A percentile compares a stretch with the other conserved stretches of the same genome.
Evolutionary conservation across 306 rosid species (phyloP).

Genomic region (Prunus davidiana): DNA sequence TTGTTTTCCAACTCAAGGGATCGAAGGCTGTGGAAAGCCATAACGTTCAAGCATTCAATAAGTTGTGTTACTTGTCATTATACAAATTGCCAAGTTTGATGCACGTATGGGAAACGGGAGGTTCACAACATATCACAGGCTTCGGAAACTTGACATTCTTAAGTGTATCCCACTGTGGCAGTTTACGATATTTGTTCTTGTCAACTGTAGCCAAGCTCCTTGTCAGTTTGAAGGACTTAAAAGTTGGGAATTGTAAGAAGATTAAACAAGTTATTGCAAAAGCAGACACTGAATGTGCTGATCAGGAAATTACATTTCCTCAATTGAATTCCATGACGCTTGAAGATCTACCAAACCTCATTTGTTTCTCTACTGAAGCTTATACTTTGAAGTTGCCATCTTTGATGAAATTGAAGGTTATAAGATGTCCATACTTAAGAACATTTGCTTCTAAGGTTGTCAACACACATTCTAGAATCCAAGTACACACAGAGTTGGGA

Average conservation of each 20-base stretch:
- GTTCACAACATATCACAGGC: background rate
- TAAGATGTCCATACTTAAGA: background rate
- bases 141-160: background rate
- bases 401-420: background rate
- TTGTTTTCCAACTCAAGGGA: background rate
- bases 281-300: background rate
- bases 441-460: background rate
- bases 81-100: accelerated
- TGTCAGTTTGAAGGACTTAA: background rate
- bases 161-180: accelerated
- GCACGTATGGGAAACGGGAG: background rate
- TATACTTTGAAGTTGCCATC: background rate
- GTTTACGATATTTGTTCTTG: background rate
- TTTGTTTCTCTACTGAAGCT: background rate
- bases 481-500: background rate
- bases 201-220: background rate
- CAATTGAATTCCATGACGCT: background rate
- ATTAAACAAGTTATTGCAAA: background rate
- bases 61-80: background rate
- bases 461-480: background rate
- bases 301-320: background rate
- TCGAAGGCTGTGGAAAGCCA: background rate
- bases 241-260: accelerated
- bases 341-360: background rate
- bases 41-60: background rate